Evolutionary conservation across 2,329 filamentous ascomycete species (phyloP).

Genomic region (Metarhizium humberi): DNA sequence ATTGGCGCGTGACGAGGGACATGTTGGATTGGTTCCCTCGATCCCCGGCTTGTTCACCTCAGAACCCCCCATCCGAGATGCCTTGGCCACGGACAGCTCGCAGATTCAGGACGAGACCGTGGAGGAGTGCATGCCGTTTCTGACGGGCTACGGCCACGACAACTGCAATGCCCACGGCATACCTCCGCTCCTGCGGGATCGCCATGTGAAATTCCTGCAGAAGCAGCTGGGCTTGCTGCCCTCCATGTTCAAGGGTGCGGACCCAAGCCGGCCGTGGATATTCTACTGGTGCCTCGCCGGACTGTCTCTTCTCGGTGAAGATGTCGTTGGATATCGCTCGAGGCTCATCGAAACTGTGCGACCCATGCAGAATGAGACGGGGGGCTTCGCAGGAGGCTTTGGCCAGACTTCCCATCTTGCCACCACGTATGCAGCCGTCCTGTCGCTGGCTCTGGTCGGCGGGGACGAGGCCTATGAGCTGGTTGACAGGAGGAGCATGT

Average conservation of each 20-base stretch:
- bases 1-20: slow-evolving; percentile 1
- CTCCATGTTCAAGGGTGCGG: slow-evolving; percentile 59
- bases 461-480: slow-evolving; percentile 63
- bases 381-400: slow-evolving; percentile 90
- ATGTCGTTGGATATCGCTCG: slow-evolving; percentile 57
- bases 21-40: slow-evolving; percentile 5
- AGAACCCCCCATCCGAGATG: slow-evolving; percentile 55
- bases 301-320: slow-evolving; percentile 67
- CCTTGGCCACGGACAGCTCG: slow-evolving; percentile 59
- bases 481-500: slow-evolving; percentile 76
- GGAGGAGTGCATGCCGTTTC: slow-evolving; percentile 57
- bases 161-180: slow-evolving; percentile 63
- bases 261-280: slow-evolving; percentile 88
- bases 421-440: slow-evolving; percentile 74
- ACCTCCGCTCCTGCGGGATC: slow-evolving; percentile 58
- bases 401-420: slow-evolving; percentile 85
- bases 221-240: slow-evolving; percentile 55
- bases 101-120: slow-evolving; percentile 59
- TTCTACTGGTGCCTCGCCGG: slow-evolving; percentile 85
- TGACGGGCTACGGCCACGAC: slow-evolving; percentile 45
- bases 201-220: slow-evolving; percentile 54
- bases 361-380: slow-evolving; percentile 71
- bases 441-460: slow-evolving; percentile 71
- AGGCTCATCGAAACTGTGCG: slow-evolving; percentile 65
- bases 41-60: slow-evolving; percentile 49